These are phyloP conservation scores for Parmelia sp. DNA, from an alignment of 495 filamentous ascomycete species.

Conservation along the genomic window DNA sequence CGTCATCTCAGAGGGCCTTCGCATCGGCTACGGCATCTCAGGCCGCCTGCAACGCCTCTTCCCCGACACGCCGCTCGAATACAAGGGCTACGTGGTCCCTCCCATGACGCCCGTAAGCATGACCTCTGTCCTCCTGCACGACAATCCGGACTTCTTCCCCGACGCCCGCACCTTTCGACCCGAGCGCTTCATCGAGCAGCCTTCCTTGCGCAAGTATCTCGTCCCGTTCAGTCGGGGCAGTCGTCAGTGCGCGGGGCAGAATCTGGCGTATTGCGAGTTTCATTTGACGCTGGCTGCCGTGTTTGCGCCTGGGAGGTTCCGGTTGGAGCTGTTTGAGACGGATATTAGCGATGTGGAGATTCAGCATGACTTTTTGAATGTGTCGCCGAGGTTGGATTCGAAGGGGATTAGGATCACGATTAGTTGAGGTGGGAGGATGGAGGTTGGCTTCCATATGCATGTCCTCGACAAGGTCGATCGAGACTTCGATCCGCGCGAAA, in stretches of 20 bases:
- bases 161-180: slow-evolving; percentile 37
- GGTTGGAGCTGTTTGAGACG: slow-evolving; percentile 23
- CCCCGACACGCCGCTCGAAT: slow-evolving; percentile 22
- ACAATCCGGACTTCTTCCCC: slow-evolving; percentile 28
- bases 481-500: background rate
- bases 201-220: slow-evolving; percentile 17
- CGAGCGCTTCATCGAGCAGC: slow-evolving; percentile 34
- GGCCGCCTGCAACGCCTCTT: slow-evolving; percentile 29
- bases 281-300: slow-evolving; percentile 22
- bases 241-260: slow-evolving; percentile 22
- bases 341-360: slow-evolving; percentile 21
- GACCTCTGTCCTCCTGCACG: slow-evolving; percentile 33
- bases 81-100: slow-evolving; percentile 18
- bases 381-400: slow-evolving; percentile 16
- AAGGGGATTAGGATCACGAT: slow-evolving; percentile 23
- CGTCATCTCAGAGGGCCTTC: slow-evolving; percentile 34
- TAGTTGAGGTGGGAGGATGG: slow-evolving; percentile 1
- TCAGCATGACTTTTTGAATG: slow-evolving; percentile 20
- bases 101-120: slow-evolving; percentile 36
- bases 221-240: slow-evolving; percentile 22
- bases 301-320: slow-evolving; percentile 18
- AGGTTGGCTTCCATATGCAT: background rate
- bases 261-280: slow-evolving; percentile 23
- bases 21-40: slow-evolving; percentile 31
- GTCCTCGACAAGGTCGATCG: background rate